Percentiles rank a stretch among this genome's conserved stretches.
Evolutionary conservation across 1,139 yeast genomes (phyloP).

Genomic region (Yamadazyma atmosphaerica): DNA sequence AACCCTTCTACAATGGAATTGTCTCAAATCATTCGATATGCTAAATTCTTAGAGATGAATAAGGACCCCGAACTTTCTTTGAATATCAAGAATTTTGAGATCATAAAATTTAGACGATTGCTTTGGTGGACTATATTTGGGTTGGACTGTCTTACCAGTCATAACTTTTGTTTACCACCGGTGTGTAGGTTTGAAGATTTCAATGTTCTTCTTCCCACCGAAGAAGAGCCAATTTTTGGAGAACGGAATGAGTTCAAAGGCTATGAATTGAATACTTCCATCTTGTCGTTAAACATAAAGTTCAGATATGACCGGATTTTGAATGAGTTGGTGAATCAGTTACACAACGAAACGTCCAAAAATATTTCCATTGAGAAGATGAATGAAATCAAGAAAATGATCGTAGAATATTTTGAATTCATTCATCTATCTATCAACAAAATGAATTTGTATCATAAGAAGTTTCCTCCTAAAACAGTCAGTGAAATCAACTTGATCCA

Average conservation of each 20-base stretch:
- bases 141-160: constrained; percentile 57
- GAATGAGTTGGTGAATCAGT: constrained; percentile 49
- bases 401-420: constrained; percentile 47
- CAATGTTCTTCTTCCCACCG: constrained; percentile 56
- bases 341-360: constrained; percentile 40
- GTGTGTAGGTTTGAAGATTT: constrained; percentile 54
- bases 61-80: constrained; percentile 58
- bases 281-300: constrained; percentile 51
- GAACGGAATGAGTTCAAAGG: constrained; percentile 23
- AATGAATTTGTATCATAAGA: constrained; percentile 25
- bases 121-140: constrained; percentile 70
- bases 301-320: constrained; percentile 52
- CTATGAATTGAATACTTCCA: constrained; percentile 34
- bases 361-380: constrained; percentile 41
- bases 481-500: constrained; percentile 48
- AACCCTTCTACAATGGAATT: constrained; percentile 55
- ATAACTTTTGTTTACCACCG: constrained; percentile 59
- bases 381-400: constrained; percentile 46
- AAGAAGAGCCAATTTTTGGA: constrained; percentile 38
- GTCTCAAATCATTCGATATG: constrained; percentile 52
- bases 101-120: constrained; percentile 53
- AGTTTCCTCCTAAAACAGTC: constrained; percentile 31
- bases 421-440: constrained; percentile 46
- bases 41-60: constrained; percentile 55
- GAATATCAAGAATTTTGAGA: constrained; percentile 46